Conservation (phyloP, 306 rosid genomes). For the Rubus idaeus region DNA sequence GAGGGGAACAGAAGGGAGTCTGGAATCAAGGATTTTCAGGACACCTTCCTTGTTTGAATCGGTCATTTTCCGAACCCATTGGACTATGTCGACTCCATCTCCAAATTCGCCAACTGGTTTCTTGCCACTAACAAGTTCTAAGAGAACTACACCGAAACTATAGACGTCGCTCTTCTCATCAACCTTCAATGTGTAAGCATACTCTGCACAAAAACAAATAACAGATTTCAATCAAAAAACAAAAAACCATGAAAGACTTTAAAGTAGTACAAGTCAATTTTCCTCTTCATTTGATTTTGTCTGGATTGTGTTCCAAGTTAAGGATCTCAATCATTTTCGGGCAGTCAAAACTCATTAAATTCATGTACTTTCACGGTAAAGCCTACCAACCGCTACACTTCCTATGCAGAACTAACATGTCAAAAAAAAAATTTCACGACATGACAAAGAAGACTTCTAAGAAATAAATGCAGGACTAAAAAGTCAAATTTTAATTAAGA, state of each 20-base stretch:
- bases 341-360: constrained; percentile 33
- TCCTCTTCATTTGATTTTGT: background rate
- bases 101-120: constrained; percentile 98
- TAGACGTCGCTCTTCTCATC: constrained; percentile 97
- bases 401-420: constrained; percentile 13
- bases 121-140: constrained; percentile 78
- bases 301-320: background rate
- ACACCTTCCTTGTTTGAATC: constrained; percentile 85
- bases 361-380: constrained; percentile 19
- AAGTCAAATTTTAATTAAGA: constrained; percentile 31
- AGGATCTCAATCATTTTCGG: constrained; percentile 12
- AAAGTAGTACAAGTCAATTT: background rate
- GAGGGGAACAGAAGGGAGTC: constrained; percentile 89
- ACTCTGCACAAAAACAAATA: constrained; percentile 54
- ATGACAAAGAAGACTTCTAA: constrained; percentile 26
- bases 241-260: background rate
- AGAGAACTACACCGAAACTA: constrained; percentile 89
- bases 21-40: constrained; percentile 74
- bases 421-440: constrained; percentile 35
- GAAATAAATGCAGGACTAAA: constrained; percentile 31
- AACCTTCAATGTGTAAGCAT: constrained; percentile 89
- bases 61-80: constrained; percentile 89
- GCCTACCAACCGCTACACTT: constrained; percentile 27
- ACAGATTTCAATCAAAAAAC: background rate
- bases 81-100: constrained; percentile 94